These are phyloP conservation scores for Phytophthora tentaculata DNA, from an alignment of 352 stramenopile species.

Conservation along the genomic window DNA sequence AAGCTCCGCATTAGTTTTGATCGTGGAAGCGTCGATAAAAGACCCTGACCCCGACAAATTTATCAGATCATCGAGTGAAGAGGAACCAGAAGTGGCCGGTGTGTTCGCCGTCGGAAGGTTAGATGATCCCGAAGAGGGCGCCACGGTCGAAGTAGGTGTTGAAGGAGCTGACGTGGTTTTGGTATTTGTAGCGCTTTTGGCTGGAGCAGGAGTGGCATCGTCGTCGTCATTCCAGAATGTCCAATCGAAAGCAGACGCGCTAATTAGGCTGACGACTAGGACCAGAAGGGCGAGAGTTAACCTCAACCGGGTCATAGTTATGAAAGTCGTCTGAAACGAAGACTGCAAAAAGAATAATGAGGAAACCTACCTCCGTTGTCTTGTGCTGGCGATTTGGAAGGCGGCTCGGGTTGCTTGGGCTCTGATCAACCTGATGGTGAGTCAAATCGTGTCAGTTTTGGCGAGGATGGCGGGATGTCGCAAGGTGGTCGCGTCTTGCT, in stretches of 20 bases:
- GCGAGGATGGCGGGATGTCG: slow-evolving; percentile 1
- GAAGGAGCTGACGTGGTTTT: slow-evolving; percentile 5
- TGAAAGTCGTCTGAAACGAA: slow-evolving; percentile 13
- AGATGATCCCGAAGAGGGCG: slow-evolving; percentile 5
- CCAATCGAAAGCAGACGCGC: slow-evolving; percentile 22
- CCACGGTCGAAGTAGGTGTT: slow-evolving; percentile 4
- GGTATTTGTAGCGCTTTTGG: neutral
- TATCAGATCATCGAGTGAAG: slow-evolving; percentile 18
- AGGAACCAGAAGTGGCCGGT: neutral
- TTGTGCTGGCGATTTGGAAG: slow-evolving; percentile 24
- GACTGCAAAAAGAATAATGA: slow-evolving; percentile 37
- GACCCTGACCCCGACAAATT: slow-evolving; percentile 17
- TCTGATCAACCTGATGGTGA: slow-evolving; percentile 34
- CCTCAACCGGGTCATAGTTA: slow-evolving; percentile 21
- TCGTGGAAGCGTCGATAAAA: slow-evolving; percentile 16
- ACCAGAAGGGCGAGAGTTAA: slow-evolving; percentile 26
- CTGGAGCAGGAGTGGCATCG: slow-evolving; percentile 9
- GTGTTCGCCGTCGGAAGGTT: neutral
- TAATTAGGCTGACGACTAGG: slow-evolving; percentile 25
- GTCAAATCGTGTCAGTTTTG: slow-evolving; percentile 27
- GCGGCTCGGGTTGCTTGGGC: slow-evolving; percentile 20
- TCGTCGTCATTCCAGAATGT: slow-evolving; percentile 32
- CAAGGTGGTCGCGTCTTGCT: slow-evolving; percentile 31
- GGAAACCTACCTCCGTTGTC: slow-evolving; percentile 8
- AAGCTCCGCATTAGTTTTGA: slow-evolving; percentile 19